Evolutionary conservation across 1,139 yeast genomes (phyloP).

Genomic region (Yamadazyma friedrichii): DNA sequence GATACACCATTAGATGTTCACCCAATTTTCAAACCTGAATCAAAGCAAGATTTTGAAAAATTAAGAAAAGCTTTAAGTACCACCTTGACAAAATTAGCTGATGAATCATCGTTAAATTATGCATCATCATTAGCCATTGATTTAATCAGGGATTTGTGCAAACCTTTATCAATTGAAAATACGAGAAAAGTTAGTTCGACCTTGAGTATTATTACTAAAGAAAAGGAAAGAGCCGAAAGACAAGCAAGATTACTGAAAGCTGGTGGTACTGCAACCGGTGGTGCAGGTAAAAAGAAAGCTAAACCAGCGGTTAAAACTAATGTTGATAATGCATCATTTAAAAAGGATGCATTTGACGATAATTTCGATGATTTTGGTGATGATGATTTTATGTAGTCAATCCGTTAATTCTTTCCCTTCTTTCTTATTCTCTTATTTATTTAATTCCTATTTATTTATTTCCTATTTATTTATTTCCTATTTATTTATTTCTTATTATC

Average conservation of each 20-base stretch:
- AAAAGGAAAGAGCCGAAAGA: constrained; percentile 89
- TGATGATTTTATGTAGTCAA: constrained; percentile 85
- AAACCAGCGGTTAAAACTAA: constrained; percentile 73
- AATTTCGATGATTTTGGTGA: constrained; percentile 58
- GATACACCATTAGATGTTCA: constrained; percentile 72
- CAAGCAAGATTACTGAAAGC: constrained; percentile 74
- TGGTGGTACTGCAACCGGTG: constrained; percentile 87
- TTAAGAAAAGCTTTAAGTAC: constrained; percentile 77
- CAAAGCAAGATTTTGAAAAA: constrained; percentile 79
- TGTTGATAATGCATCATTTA: constrained; percentile 66
- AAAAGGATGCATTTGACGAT: constrained; percentile 66
- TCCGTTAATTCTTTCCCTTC: neutral
- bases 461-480: neutral
- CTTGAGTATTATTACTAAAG: constrained; percentile 74
- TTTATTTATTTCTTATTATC: neutral
- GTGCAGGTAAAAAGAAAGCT: constrained; percentile 94
- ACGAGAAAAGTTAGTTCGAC: constrained; percentile 85
- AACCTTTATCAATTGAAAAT: constrained; percentile 79
- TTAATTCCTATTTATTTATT: neutral
- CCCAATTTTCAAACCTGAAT: constrained; percentile 77
- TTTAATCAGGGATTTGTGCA: constrained; percentile 77
- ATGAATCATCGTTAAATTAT: constrained; percentile 65
- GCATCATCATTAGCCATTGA: constrained; percentile 78
- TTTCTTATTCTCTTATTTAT: neutral
- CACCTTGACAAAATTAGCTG: constrained; percentile 62